Evolutionary conservation across 2,329 filamentous ascomycete species (phyloP), one percentile per base, ranked within the genome.

Genomic region (Knoxdaviesia capensis): DNA sequence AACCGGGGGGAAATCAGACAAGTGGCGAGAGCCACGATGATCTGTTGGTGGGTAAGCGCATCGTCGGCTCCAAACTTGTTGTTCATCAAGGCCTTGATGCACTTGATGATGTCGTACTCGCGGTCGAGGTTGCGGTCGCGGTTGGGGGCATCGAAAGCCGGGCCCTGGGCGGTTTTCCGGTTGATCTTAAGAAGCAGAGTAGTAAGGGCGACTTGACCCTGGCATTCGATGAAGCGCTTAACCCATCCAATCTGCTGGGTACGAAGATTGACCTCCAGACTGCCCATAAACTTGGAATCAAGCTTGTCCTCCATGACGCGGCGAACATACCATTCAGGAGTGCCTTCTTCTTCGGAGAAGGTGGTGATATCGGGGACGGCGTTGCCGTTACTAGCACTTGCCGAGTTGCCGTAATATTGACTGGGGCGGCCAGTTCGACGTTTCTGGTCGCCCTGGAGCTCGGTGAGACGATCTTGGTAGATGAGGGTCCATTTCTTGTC

Each of bases 211-310:
- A 98, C 82, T 61, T 94, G 88, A 49, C 90, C 90, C 61, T 98
- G 90, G 40, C 88, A 90, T 61, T 98, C 90, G 49, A 96, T 85
- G 59, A 96, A 98, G 36, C 82, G 76, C 62, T 83, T 87, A 42
- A 98, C 90, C 90, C 90, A 98, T 52, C 80, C 87, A 52, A 98
- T 96, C 45, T 92, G 90, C 58, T 98, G 90, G 35, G 90, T 96
- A 53, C 90, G 71, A 52, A 98, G 61, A 58, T 88, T 94, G 62
- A 98, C 92, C 55, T 90, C 85, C 55, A 98, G 64, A 63, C 85
- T 94, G 48, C 84, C 84, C 48, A 98, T 69, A 47, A 93, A 83
- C 64, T 96, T 94, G 49, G 80, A 73, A 42, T 87, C 85, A 49
- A 96, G 84, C 47, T 76, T 83, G 59, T 94, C 92, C 58, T 96